Evolutionary conservation across 1,284 basidiomycete species (phyloP), one percentile per base, ranked within the genome.

Genomic region (Cystobasidium pallidum): DNA sequence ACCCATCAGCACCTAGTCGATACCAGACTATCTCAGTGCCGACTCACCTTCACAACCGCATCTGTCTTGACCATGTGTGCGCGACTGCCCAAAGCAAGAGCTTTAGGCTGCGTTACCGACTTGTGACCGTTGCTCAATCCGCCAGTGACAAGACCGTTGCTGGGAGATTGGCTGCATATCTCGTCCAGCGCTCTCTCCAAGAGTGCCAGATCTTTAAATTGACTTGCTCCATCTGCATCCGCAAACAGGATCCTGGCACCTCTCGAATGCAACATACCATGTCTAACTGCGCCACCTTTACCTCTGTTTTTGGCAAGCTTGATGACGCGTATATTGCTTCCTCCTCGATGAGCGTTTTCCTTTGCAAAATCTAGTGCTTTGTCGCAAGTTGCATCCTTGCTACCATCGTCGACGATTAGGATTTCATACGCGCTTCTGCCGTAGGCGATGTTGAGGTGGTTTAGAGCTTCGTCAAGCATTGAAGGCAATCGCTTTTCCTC

Each of bases 161-260:
- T 52, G 30, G 36, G 0, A 19, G 19, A n/a, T 63, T 61, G 24
- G 52, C 52, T 11, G 82, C 82, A 39, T 57, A 91, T 80, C 61
- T 78, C 76, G 77, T 92, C 89, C 85, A 95, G 88, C 24, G 86
- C 86, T 1, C 81, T 81, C 85, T 91, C 91, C 17, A 97, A 82
- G 32, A 83, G 77, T 75, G 90, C 88, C 15, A 96, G 80, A 78
- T 95, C 94, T 55, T 87, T 84, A 76, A 97, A 94, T 45, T 87
- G 85, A 74, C 91, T 93, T 26, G 94, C 94, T 1, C 91, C 94
- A 77, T 97, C 94, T 6, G 94, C 94, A 79, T 97, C 94, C 41
- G 89, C 93, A 86, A 96, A 94, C 58, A 96, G 82, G 59, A 96
- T 83, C n/a, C 90, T 82, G 74, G 84, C 81, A 4, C 94, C 94